Evolutionary conservation across 164 flowering plant species (phyloP), one percentile per base, ranked within the genome.

Genomic region (Chimonanthus praecox): DNA sequence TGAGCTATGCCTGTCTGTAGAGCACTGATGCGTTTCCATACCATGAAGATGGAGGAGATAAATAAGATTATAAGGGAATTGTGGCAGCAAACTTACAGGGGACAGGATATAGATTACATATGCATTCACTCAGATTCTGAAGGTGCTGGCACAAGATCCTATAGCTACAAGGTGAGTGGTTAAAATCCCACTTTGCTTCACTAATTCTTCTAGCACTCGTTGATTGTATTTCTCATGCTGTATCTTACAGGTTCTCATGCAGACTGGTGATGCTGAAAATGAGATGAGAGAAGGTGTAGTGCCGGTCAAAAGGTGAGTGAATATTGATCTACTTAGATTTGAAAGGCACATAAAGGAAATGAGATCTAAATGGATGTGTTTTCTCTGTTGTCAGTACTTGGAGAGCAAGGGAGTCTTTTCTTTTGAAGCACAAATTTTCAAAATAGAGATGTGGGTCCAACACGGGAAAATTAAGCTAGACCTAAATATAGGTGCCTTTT

Each of bases 1-100:
- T n/a, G n/a, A 54, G 15, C 60, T 54, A 1, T 10, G 15, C 69
- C 65, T 67, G 44, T 78, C 21, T 80, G 66, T 68, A 93, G 99
- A 74, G 99, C 99, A 74, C 91, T 95, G 46, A 93, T 93, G 99
- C 97, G 99, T 20, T 95, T 95, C 87, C 99, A 95, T 84, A 64
- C 97, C 11, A 90, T 95, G 97, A 95, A 95, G 84, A 95, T 95
- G 99, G 99, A 95, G 81, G 99, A 95, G 82, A 95, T 95, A 61
- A 95, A 95, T 78, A 95, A 92, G 78, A 95, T 95, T 66, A 95
- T 95, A 48, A 78, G 94, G 73, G 99, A 95, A 77, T 79, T 95
- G 74, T 95, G 99, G 99, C 98, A 93, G 80, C 99, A 95, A 80
- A 95, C 99, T 10, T 95, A 95, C 85, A 87, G 99, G 78, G 99